Conservation (phyloP, 441 rosid species). For the Erysimum pusillum region DNA sequence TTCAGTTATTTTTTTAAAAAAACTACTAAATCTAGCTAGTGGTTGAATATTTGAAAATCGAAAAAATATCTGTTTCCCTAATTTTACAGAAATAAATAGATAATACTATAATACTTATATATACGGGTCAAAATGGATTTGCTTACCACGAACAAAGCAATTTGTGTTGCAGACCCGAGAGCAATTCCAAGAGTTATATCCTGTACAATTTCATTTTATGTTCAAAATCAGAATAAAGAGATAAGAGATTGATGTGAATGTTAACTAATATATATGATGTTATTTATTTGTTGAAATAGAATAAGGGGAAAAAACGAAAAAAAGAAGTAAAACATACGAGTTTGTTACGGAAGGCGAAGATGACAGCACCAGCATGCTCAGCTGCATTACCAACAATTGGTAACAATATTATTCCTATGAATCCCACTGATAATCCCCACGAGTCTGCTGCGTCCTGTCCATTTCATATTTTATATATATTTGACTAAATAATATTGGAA, state of each 20-base stretch:
- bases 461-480: constrained; percentile 2
- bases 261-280: not conserved
- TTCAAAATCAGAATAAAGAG: not conserved
- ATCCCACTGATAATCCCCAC: constrained; percentile 89
- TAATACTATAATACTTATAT: too few relatives aligned
- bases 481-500: not conserved
- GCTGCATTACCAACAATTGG: constrained; percentile 98
- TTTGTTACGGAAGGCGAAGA: constrained; percentile 91
- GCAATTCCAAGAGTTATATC: constrained; percentile 93
- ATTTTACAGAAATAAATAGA: not conserved
- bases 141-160: constrained; percentile 84
- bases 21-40: too few relatives aligned
- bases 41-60: too few relatives aligned
- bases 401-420: constrained; percentile 83
- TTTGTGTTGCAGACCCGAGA: constrained; percentile 92
- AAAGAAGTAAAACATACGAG: constrained; percentile 52
- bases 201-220: constrained; percentile 45
- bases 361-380: constrained; percentile 94
- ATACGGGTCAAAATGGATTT: not conserved
- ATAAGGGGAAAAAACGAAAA: too few relatives aligned
- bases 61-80: not conserved
- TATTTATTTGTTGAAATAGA: not conserved
- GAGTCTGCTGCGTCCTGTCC: constrained; percentile 78
- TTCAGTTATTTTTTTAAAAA: too few relatives aligned
- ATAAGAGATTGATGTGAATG: not conserved